Percentiles rank a stretch among this genome's conserved stretches.
Evolutionary conservation across 352 stramenopile genomes (phyloP).

Genomic region (Phytophthora citricola): DNA sequence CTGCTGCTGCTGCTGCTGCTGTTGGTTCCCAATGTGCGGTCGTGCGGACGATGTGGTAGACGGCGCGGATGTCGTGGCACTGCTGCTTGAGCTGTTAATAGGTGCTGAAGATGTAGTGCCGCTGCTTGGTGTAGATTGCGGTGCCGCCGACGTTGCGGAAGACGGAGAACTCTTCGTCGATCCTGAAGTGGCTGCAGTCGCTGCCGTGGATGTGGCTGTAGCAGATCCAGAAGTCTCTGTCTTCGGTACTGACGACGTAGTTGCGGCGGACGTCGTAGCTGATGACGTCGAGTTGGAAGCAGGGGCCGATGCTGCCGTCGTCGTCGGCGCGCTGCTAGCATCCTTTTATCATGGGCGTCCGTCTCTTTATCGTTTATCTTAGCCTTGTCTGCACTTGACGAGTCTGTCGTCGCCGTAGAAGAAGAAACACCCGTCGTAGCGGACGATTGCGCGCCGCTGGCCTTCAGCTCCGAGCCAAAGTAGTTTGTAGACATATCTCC

Average conservation of each 20-base stretch:
- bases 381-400: constrained; percentile 24
- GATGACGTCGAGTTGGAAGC: constrained; percentile 24
- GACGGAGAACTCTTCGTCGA: constrained; percentile 20
- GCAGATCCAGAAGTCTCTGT: constrained; percentile 18
- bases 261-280: constrained; percentile 10
- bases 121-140: constrained; percentile 9
- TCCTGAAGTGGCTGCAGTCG: constrained; percentile 13
- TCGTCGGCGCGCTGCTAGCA: constrained; percentile 6
- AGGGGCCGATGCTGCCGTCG: constrained; percentile 7
- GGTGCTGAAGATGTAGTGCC: constrained; percentile 14
- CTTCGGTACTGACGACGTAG: constrained; percentile 31
- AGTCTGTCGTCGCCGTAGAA: constrained; percentile 26
- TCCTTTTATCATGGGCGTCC: constrained; percentile 39
- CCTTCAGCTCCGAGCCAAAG: constrained; percentile 73
- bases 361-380: constrained; percentile 48
- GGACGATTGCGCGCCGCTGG: constrained; percentile 5
- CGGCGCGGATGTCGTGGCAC: constrained; percentile 33
- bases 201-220: constrained; percentile 24
- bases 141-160: constrained; percentile 10
- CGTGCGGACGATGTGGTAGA: constrained; percentile 68
- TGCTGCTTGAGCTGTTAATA: constrained; percentile 21
- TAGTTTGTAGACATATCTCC: constrained; percentile 63
- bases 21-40: constrained; percentile 71
- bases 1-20: constrained; percentile 46
- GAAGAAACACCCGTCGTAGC: constrained; percentile 9